Evolutionary conservation across 2,329 filamentous ascomycete species (phyloP), one percentile per base, ranked within the genome.

Genomic region (Trichoderma koningiopsis): DNA sequence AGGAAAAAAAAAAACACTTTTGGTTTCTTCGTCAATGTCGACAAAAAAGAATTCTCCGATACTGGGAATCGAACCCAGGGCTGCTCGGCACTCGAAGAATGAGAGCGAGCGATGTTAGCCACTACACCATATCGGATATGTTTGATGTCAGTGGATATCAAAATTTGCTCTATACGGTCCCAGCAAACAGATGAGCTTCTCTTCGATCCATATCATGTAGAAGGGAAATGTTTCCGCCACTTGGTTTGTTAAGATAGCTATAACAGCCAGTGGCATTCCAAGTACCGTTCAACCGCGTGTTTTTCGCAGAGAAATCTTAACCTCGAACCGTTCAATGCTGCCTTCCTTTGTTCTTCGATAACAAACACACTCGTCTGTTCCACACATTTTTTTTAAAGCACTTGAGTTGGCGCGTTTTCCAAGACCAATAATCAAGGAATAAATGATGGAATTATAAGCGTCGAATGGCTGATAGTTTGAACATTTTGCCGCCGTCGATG

Each of bases 31-130:
- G 14, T 19, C 5, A 13, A 27, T 0, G 14, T 8, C 0, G 4
- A 22, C 31, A 22, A 52, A 70, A 55, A 35, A 2, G 13, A 56
- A 40, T 33, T 69, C 75, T 77, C 75, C 75, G 75, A 73, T 76
- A 77, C 75, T 72, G 76, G 76, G 75, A 77, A 77, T 77, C 76
- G 76, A 77, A 77, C 76, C 76, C 76, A 72, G 76, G 75, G 76
- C 76, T 77, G 75, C 76, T 77, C 76, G 76, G 76, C 60, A 37
- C 68, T 60, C 58, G 24, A 56, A 16, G 16, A n/a, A 60, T 77
- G 76, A 78, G 76, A 77, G 76, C 75, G 76, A 77, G 75, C 76
- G 76, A 77, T 77, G 76, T 77, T 77, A 77, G 76, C 76, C 76
- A 77, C 76, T 77, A 77, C 76, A 77, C 76, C 76, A 77, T 77